These are phyloP conservation scores for Fusarium pseudoanthophilum DNA, from an alignment of 2,329 filamentous ascomycete species.

Conservation along the genomic window DNA sequence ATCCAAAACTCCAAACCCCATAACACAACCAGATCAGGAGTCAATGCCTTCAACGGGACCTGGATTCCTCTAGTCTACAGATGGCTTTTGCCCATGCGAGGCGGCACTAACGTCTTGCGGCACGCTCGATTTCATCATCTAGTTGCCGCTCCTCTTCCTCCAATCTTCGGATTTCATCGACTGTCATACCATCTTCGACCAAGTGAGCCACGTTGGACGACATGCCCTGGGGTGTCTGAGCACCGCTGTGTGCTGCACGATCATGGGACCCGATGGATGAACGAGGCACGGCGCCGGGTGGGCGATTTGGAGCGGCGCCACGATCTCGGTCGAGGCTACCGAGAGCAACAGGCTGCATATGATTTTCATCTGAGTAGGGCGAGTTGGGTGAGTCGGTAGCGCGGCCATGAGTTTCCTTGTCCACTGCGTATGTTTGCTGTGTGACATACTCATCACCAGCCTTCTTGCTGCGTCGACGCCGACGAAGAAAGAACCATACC, in stretches of 20 bases:
- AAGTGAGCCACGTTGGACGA: slow-evolving; percentile 60
- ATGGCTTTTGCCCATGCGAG: slow-evolving; percentile 13
- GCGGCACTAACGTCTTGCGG: slow-evolving; percentile 44
- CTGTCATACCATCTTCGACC: slow-evolving; percentile 70
- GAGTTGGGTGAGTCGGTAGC: slow-evolving; percentile 54
- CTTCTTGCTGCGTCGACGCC: slow-evolving; percentile 48
- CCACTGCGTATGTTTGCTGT: slow-evolving; percentile 55
- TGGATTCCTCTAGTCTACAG: slow-evolving; percentile 1
- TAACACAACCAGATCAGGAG: slow-evolving; percentile 24
- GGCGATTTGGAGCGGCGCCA: slow-evolving; percentile 12
- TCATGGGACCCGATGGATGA: slow-evolving; percentile 33
- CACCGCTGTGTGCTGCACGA: slow-evolving; percentile 27
- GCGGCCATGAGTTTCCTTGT: slow-evolving; percentile 57
- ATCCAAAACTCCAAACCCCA: slow-evolving; percentile 43
- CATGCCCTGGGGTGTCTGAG: slow-evolving; percentile 47
- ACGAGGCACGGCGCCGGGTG: slow-evolving; percentile 17
- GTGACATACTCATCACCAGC: slow-evolving; percentile 37
- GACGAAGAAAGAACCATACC: slow-evolving; percentile 57
- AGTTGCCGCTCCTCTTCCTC: slow-evolving; percentile 69
- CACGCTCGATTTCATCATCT: slow-evolving; percentile 65
- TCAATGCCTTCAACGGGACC: slow-evolving; percentile 4
- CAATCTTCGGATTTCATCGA: slow-evolving; percentile 63
- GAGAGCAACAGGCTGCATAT: slow-evolving; percentile 42
- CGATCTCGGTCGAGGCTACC: slow-evolving; percentile 26
- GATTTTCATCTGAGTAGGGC: slow-evolving; percentile 56